Percentiles rank a stretch among this genome's conserved stretches.
Evolutionary conservation across 768 basidiomycete species (phyloP).

Genomic region (Gyrodon lividus): DNA sequence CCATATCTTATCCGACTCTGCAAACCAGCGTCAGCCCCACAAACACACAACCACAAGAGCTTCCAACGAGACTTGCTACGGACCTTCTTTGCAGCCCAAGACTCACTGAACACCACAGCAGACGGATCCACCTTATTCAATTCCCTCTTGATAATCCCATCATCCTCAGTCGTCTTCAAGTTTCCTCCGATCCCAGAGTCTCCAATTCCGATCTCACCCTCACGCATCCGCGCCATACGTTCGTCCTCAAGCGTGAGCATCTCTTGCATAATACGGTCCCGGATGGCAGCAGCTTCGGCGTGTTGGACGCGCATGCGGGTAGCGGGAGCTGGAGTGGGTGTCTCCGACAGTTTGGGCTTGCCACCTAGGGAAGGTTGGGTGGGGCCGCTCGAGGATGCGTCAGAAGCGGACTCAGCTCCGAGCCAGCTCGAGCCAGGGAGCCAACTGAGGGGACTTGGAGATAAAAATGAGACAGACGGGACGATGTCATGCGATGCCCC

Average conservation of each 20-base stretch:
- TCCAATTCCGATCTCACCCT: conserved; percentile 61
- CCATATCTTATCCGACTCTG: conserved; percentile 87
- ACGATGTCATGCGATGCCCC: conserved; percentile 10
- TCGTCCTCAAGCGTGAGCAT: conserved; percentile 97
- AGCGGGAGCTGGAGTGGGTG: conserved; percentile 31
- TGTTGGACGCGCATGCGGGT: conserved; percentile 73
- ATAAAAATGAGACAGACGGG: conserved; percentile 14
- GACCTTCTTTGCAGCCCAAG: conserved; percentile 93
- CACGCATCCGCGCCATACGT: conserved; percentile 90
- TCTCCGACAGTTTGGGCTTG: conserved; percentile 19
- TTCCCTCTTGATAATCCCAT: conserved; percentile 89
- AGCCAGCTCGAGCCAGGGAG: conserved; percentile 59
- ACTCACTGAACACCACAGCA: conserved; percentile 93
- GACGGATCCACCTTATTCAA: conserved; percentile 95
- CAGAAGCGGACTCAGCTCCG: conserved; percentile 15
- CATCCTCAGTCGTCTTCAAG: conserved; percentile 80
- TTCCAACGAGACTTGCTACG: conserved; percentile 5
- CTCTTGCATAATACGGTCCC: conserved; percentile 96
- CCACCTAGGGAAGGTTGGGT: conserved; percentile 34
- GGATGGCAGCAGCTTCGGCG: conserved; percentile 84
- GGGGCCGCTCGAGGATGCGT: conserved; percentile 24
- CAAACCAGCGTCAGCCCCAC: conserved; percentile 1
- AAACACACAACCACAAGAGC: not conserved
- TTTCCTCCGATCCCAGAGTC: conserved; percentile 43
- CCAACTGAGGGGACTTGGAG: conserved; percentile 44